These are phyloP conservation scores for Rhodamnia rubescens DNA, from an alignment of 345 rosid species.

Conservation along the genomic window DNA sequence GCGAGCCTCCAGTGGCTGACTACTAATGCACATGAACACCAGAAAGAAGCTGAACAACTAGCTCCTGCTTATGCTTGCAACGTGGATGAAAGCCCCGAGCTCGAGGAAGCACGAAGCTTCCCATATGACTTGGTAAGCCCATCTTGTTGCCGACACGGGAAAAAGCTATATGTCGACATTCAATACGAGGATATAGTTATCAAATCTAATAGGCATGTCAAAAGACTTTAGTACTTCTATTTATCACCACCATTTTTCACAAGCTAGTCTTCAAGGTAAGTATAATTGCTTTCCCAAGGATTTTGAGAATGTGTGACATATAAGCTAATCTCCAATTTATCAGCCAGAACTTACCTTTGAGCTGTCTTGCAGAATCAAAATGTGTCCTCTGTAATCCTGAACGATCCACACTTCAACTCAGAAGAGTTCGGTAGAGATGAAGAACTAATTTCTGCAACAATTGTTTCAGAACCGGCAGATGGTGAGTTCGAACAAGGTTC, in stretches of 20 bases:
- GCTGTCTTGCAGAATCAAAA: constrained; percentile 17
- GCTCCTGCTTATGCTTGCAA: constrained; percentile 7
- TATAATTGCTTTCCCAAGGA: neutral
- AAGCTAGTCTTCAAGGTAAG: neutral
- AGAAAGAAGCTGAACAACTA: constrained; percentile 20
- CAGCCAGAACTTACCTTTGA: neutral
- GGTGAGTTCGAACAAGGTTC: constrained; percentile 8
- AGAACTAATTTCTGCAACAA: neutral
- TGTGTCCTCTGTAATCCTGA: constrained; percentile 1
- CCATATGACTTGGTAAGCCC: constrained; percentile 36
- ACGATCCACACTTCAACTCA: constrained; percentile 18
- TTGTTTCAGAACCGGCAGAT: constrained; percentile 2
- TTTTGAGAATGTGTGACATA: neutral
- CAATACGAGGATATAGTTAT: neutral
- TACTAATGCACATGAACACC: constrained; percentile 7
- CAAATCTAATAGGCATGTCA: neutral
- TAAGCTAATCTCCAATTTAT: neutral
- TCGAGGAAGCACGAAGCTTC: constrained; percentile 15
- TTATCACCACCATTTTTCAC: neutral
- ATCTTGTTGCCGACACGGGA: neutral
- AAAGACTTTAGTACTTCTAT: neutral
- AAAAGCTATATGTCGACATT: neutral
- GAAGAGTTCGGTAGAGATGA: constrained; percentile 2
- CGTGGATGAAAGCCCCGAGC: constrained; percentile 11
- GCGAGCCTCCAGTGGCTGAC: constrained; percentile 12